Base-by-base conservation (phyloP, 768 basidiomycete genomes). In the Cystobasidium ongulense region DNA sequence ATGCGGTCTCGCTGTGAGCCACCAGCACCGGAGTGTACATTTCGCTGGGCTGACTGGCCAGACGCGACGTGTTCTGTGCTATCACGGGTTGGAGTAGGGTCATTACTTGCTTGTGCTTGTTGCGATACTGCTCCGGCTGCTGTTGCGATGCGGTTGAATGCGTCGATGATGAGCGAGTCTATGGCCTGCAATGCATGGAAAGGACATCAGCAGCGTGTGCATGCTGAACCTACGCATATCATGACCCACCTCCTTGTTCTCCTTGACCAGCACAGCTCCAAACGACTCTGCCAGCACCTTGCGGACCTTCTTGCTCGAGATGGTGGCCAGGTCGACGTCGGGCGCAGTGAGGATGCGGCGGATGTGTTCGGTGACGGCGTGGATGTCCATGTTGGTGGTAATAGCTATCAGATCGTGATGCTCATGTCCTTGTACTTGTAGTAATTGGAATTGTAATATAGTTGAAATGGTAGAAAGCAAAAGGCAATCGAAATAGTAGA, bases 251-350 rank as follows among this genome's bases (percentile, higher is more conserved):
- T 71, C 68, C 36, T 71, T 71, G 54, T 71, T 71, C 29, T 54
- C 68, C 41, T 71, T 71, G 52, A 71, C 36, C 17, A 38, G 15
- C 21, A 3, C 23, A 3, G 53, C 54, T 29, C 68, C 68, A 71
- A 59, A 71, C 54, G 33, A 23, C 54, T 71, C 68, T 59, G 68
- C 50, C 2, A 92, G 83, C 79, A 87, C 86, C 79, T 88, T 89
- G 76, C 93, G 87, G 78, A 96, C 91, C 82, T 87, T 88, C 83
- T 91, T 95, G 57, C 92, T 92, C 80, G 88, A 90, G 81, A 92
- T 90, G 57, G 88, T 89, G 57, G 84, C 75, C 78, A 92, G 85
- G 84, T 92, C 89, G 59, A 86, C 88, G 59, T 86, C 88, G 1
- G 91, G 91, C 23, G 88, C 88, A 35, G 86, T 84, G 64, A 92